These are phyloP conservation scores for Aspergillus japonicus DNA, from an alignment of 2,329 filamentous ascomycete genomes.

Conservation along the genomic window DNA sequence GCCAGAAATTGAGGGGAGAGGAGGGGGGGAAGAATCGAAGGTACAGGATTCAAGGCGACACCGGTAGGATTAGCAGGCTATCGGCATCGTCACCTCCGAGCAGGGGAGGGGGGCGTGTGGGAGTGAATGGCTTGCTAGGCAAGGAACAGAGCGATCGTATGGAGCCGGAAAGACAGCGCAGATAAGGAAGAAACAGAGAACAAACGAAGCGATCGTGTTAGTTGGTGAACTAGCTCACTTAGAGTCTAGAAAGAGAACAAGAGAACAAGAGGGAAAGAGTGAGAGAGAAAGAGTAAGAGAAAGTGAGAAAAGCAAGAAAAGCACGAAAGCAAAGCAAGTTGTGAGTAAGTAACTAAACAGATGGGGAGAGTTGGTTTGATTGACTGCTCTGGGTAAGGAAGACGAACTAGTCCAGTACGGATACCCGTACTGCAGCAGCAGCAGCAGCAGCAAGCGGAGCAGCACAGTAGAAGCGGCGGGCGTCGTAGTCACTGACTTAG, in stretches of 20 bases:
- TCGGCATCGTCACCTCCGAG: slow-evolving; percentile 12
- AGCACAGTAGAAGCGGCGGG: not conserved
- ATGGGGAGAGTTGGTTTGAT: not conserved
- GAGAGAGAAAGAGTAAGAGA: slow-evolving; percentile 9
- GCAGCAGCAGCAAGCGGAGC: not conserved
- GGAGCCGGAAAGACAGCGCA: not conserved
- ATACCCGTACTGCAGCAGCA: not conserved
- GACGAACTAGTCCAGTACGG: not conserved
- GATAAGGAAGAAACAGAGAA: not conserved
- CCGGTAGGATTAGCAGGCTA: slow-evolving; percentile 15
- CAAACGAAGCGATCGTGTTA: not conserved
- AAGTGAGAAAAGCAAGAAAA: slow-evolving; percentile 21
- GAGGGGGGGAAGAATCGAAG: not conserved
- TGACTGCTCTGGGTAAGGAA: too few relatives aligned
- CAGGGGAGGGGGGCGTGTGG: slow-evolving; percentile 13
- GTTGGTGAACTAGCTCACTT: not conserved
- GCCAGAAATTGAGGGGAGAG: slow-evolving; percentile 6
- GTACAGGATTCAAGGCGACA: slow-evolving; percentile 9
- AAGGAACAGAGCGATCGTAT: slow-evolving; percentile 2
- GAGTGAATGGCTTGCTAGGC: slow-evolving; percentile 18
- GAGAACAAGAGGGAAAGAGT: not conserved
- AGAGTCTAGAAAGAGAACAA: not conserved
- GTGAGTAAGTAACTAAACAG: not conserved
- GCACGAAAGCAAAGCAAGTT: slow-evolving; percentile 7
- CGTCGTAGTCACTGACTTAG: not conserved